Conservation (phyloP, 1,139 yeast species). For the Magnusiomyces magnusii region DNA sequence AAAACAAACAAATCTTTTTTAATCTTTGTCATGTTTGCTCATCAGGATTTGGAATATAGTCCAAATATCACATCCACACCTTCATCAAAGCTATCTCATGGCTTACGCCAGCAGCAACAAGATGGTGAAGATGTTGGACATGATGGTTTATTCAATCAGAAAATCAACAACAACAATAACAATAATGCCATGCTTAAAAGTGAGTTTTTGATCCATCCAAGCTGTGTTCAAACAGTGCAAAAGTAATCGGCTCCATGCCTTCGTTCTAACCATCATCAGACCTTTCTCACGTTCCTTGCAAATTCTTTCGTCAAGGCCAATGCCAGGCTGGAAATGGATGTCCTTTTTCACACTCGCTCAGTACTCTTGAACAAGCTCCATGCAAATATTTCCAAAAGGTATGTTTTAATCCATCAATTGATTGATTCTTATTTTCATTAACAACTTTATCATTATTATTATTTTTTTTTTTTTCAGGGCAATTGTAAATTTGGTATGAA, state of each 20-base stretch:
- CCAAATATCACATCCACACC: neutral
- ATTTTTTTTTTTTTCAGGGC: constrained; percentile 37
- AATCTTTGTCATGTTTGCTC: neutral
- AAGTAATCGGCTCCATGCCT: no score
- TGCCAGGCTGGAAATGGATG: constrained; percentile 93
- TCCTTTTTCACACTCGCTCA: constrained; percentile 80
- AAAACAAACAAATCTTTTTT: neutral
- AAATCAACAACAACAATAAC: neutral
- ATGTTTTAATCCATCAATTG: constrained; percentile 14
- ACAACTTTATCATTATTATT: neutral
- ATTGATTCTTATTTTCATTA: neutral
- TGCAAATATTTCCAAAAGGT: constrained; percentile 83
- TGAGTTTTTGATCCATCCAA: neutral
- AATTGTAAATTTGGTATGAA: constrained; percentile 89
- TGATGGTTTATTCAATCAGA: neutral
- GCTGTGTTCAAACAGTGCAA: no score
- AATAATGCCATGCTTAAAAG: constrained; percentile 6
- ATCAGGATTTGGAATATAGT: neutral
- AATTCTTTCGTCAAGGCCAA: constrained; percentile 81
- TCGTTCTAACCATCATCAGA: constrained; percentile 29
- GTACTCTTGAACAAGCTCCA: constrained; percentile 60
- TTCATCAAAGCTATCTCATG: constrained; percentile 4
- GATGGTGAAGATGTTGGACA: neutral
- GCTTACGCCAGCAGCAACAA: constrained; percentile 3
- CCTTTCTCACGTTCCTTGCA: constrained; percentile 91